These are phyloP conservation scores for Trametes pubescens DNA, from an alignment of 1,284 basidiomycete species.

Conservation along the genomic window DNA sequence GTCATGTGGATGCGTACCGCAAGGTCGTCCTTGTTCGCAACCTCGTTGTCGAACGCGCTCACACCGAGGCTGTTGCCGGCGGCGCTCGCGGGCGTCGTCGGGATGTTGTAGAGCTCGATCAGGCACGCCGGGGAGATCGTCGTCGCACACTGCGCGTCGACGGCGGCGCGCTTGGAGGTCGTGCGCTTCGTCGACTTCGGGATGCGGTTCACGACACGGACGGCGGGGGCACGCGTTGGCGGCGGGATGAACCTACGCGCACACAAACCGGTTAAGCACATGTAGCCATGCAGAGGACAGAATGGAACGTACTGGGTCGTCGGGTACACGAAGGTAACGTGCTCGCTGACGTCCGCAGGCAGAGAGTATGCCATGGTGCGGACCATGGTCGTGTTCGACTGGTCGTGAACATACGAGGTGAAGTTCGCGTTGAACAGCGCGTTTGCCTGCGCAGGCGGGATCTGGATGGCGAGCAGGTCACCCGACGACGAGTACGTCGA, in stretches of 20 bases:
- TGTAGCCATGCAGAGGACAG: background rate
- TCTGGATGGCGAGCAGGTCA: conserved; percentile 33
- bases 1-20: conserved; percentile 39
- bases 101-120: conserved; percentile 58
- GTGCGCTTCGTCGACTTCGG: conserved; percentile 12
- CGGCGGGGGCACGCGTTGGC: conserved; percentile 19
- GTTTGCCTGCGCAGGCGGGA: conserved; percentile 46
- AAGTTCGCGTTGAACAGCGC: conserved; percentile 48
- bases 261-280: background rate
- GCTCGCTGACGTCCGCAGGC: conserved; percentile 44
- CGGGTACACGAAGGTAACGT: conserved; percentile 50
- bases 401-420: conserved; percentile 46
- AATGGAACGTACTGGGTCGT: background rate
- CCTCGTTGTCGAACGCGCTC: conserved; percentile 64
- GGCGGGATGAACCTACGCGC: conserved; percentile 29
- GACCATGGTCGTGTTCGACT: conserved; percentile 41
- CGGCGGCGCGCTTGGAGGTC: conserved; percentile 27
- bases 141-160: conserved; percentile 28
- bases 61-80: conserved; percentile 60
- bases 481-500: conserved; percentile 41
- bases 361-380: conserved; percentile 52
- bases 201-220: conserved; percentile 17
- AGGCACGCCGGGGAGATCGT: conserved; percentile 63
- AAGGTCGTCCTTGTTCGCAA: conserved; percentile 59
- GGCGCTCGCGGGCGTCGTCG: conserved; percentile 54